phyloP scores from a whole-genome alignment of 2,329 filamentous ascomycete genomes.

The Magnaporthiopsis rhizophila region DNA sequence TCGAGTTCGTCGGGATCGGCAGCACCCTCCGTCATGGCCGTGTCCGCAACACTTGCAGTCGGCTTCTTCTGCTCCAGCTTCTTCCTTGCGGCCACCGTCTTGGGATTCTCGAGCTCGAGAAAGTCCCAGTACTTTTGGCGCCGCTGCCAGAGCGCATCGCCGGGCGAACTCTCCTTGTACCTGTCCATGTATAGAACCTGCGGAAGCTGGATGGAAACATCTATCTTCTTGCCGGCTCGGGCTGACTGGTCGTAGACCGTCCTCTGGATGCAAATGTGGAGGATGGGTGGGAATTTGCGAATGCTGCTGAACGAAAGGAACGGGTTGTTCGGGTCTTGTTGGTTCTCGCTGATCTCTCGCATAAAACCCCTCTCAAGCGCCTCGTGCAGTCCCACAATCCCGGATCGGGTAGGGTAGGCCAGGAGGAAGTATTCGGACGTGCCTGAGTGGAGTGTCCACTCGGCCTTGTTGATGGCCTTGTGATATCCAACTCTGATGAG shows the following conservation, averaged over 20 bases:
- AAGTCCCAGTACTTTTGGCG: constrained; percentile 68
- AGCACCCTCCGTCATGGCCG: background rate
- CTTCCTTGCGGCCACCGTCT: background rate
- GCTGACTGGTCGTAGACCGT: constrained; percentile 54
- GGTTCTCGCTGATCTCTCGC: constrained; percentile 62
- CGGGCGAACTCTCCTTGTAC: constrained; percentile 64
- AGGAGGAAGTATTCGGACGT: constrained; percentile 52
- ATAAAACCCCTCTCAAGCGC: constrained; percentile 84
- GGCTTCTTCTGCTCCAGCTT: constrained; percentile 6
- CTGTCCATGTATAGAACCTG: constrained; percentile 80
- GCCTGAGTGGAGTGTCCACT: constrained; percentile 29
- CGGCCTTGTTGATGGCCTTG: constrained; percentile 38
- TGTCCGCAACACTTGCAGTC: background rate
- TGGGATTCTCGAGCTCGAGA: constrained; percentile 6
- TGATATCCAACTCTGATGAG: constrained; percentile 54
- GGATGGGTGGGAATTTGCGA: constrained; percentile 67
- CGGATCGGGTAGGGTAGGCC: constrained; percentile 45
- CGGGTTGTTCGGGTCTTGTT: constrained; percentile 30
- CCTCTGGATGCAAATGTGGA: constrained; percentile 85
- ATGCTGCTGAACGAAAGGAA: constrained; percentile 62
- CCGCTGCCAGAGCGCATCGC: constrained; percentile 52
- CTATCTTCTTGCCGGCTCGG: constrained; percentile 55
- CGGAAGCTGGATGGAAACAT: constrained; percentile 69
- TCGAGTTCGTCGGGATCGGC: constrained; percentile 2
- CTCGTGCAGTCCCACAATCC: constrained; percentile 62